phyloP scores from a whole-genome alignment of 2,329 filamentous ascomycete genomes.

The Akanthomyces lecanii region DNA sequence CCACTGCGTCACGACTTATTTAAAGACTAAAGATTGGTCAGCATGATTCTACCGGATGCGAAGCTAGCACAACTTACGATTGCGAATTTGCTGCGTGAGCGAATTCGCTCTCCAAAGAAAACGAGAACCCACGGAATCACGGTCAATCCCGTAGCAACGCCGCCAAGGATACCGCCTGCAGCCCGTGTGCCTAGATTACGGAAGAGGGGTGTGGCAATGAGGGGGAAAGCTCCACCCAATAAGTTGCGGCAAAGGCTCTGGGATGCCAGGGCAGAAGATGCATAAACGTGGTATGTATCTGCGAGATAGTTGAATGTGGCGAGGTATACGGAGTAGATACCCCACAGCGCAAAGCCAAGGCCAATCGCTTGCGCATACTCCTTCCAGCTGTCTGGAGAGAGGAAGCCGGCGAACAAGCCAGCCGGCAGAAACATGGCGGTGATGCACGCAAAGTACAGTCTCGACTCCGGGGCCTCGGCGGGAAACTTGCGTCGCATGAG shows the following conservation, averaged over 20 bases:
- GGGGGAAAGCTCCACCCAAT: conserved; percentile 73
- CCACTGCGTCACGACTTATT: background rate
- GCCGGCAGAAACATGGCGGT: conserved; percentile 70
- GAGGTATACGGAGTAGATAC: conserved; percentile 82
- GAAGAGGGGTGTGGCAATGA: conserved; percentile 73
- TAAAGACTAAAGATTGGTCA: conserved; percentile 1
- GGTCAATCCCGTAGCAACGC: conserved; percentile 63
- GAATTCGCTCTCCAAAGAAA: conserved; percentile 71
- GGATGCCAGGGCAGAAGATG: conserved; percentile 79
- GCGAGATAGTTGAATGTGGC: conserved; percentile 91
- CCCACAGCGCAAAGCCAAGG: conserved; percentile 71
- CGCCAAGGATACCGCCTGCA: conserved; percentile 72
- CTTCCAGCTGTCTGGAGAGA: conserved; percentile 23
- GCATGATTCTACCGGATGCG: conserved; percentile 5
- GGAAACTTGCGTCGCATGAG: conserved; percentile 44
- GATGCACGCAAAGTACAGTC: conserved; percentile 80
- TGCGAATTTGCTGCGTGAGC: conserved; percentile 73
- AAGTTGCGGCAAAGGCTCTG: conserved; percentile 85
- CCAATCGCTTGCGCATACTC: conserved; percentile 44
- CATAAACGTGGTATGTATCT: conserved; percentile 80
- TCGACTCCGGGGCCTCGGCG: conserved; percentile 62
- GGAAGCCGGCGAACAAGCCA: conserved; percentile 59
- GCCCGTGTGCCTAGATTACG: conserved; percentile 63
- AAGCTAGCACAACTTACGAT: conserved; percentile 41
- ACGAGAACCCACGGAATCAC: conserved; percentile 84